Percentiles rank a stretch among this genome's conserved stretches.
phyloP scores from a whole-genome alignment of 352 stramenopile species.

The Pythium monospermum region DNA sequence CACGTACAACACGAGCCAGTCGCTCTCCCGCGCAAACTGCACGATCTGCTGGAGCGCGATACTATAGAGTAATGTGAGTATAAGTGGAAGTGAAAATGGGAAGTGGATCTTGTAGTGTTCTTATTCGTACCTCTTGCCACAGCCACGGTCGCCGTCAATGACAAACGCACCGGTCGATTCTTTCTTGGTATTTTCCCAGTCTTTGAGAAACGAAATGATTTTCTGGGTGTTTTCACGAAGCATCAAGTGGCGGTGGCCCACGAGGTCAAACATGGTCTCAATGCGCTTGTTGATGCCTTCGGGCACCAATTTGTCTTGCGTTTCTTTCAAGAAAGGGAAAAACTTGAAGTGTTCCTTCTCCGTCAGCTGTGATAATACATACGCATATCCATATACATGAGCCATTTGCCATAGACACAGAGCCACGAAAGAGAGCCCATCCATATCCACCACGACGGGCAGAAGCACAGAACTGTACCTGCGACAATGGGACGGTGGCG shows the following conservation, averaged over 20 bases:
- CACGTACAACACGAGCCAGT: conserved; percentile 85
- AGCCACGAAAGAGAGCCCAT: no score
- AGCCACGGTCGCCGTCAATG: conserved; percentile 78
- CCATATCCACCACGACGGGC: neutral
- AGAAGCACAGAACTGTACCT: conserved; percentile 34
- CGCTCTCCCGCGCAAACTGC: conserved; percentile 79
- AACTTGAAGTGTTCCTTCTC: conserved; percentile 68
- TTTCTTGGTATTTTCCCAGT: conserved; percentile 58
- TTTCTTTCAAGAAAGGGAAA: conserved; percentile 72
- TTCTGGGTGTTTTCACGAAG: conserved; percentile 70
- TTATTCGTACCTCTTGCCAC: conserved; percentile 50
- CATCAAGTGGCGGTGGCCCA: conserved; percentile 83
- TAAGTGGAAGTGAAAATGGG: no score
- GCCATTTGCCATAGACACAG: no score
- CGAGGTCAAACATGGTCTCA: conserved; percentile 76
- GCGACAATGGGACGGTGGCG: conserved; percentile 45
- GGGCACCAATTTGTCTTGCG: conserved; percentile 66
- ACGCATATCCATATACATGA: no score
- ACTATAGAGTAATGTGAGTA: conserved; percentile 16
- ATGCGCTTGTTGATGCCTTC: conserved; percentile 70
- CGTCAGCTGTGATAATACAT: no score
- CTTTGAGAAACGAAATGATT: conserved; percentile 66
- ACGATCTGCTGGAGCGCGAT: conserved; percentile 85
- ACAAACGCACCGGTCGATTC: conserved; percentile 48
- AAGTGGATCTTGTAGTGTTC: no score